A percentile compares a stretch with the other conserved stretches of the same genome.
These are phyloP conservation scores for Sanguinoderma infundibulare DNA, from an alignment of 1,284 basidiomycete genomes.

Conservation along the genomic window DNA sequence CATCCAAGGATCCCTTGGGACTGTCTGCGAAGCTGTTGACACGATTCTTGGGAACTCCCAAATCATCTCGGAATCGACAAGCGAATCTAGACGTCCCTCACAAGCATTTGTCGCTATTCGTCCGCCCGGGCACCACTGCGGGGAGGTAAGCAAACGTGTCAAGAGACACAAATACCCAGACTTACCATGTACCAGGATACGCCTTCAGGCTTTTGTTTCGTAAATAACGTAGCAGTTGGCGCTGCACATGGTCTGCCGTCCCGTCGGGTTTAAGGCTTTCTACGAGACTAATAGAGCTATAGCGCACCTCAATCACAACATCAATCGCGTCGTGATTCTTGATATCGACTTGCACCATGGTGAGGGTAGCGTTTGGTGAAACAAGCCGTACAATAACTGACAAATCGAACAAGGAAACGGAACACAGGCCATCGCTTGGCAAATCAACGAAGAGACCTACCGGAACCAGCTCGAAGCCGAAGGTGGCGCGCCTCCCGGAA, in stretches of 20 bases:
- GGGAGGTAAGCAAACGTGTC: slow-evolving; percentile 47
- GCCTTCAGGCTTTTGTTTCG: slow-evolving; percentile 92
- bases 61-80: slow-evolving; percentile 4
- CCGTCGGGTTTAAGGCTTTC: neutral
- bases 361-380: slow-evolving; percentile 30
- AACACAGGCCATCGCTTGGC: slow-evolving; percentile 90
- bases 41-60: slow-evolving; percentile 43
- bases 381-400: slow-evolving; percentile 2
- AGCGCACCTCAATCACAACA: slow-evolving; percentile 83
- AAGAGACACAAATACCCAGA: neutral
- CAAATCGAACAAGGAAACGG: slow-evolving; percentile 76
- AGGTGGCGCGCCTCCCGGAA: slow-evolving; percentile 35
- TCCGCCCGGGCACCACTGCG: slow-evolving; percentile 93
- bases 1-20: slow-evolving; percentile 77
- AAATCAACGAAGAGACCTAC: slow-evolving; percentile 89
- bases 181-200: slow-evolving; percentile 47
- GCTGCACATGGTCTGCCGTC: slow-evolving; percentile 80
- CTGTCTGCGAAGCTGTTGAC: slow-evolving; percentile 88
- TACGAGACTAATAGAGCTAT: neutral
- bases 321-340: slow-evolving; percentile 85
- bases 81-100: neutral
- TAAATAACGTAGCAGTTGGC: slow-evolving; percentile 92
- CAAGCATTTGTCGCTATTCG: slow-evolving; percentile 84
- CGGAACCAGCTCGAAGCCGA: slow-evolving; percentile 63
- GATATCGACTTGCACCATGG: slow-evolving; percentile 96